A percentile compares a stretch with the other conserved stretches of the same genome.
These are phyloP conservation scores for Annulohypoxylon moriforme DNA, from an alignment of 495 filamentous ascomycete species.

Conservation along the genomic window DNA sequence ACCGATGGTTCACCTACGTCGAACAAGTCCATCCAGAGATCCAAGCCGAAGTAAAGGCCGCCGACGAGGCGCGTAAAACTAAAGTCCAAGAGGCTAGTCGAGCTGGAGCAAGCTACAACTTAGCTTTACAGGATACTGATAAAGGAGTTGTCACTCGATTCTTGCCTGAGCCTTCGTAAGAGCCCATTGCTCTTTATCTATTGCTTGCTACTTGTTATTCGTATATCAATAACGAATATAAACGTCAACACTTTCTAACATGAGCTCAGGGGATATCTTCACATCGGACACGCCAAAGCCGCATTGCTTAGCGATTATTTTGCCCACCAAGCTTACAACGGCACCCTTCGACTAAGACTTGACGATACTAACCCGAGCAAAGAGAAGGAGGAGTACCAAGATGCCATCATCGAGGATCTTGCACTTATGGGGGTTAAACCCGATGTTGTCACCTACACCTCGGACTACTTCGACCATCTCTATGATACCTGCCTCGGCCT, in stretches of 20 bases:
- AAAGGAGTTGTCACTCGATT: conserved; percentile 95
- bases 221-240: not conserved
- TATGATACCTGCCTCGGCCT: conserved; percentile 80
- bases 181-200: not conserved
- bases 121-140: conserved; percentile 86
- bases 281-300: conserved; percentile 94
- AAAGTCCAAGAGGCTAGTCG: conserved; percentile 81
- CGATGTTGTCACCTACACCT: conserved; percentile 81
- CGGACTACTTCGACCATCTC: conserved; percentile 90
- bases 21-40: conserved; percentile 81
- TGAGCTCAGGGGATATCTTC: conserved; percentile 74
- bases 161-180: conserved; percentile 93
- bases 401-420: conserved; percentile 88
- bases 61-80: conserved; percentile 71
- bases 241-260: conserved; percentile 24
- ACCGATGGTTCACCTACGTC: conserved; percentile 89
- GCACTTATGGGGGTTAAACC: conserved; percentile 86
- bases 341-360: conserved; percentile 83
- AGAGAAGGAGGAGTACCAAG: conserved; percentile 91
- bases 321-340: conserved; percentile 87
- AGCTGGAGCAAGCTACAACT: conserved; percentile 89
- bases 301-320: conserved; percentile 95
- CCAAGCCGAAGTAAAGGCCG: conserved; percentile 64
- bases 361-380: conserved; percentile 96
- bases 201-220: not conserved